Evolutionary conservation across 2,329 filamentous ascomycete genomes (phyloP).

Genomic region (Colletotrichum simmondsii): DNA sequence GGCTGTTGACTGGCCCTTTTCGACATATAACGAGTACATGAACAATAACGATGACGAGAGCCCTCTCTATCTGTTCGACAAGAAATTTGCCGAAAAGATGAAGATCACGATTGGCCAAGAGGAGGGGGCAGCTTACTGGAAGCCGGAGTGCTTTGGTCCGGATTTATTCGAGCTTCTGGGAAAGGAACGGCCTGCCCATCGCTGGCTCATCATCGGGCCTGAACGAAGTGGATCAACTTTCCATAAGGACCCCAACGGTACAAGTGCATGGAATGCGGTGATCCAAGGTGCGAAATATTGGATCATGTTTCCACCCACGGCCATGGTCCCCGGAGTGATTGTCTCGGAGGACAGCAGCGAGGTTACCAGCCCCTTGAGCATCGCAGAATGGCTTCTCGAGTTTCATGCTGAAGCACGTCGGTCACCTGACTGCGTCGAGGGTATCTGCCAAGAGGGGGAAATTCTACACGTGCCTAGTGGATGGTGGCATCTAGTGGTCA

Average conservation of each 20-base stretch:
- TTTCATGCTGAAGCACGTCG: slow-evolving; percentile 87
- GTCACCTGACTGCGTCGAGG: slow-evolving; percentile 83
- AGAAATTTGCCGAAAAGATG: slow-evolving; percentile 89
- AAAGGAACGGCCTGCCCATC: slow-evolving; percentile 82
- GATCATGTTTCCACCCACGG: slow-evolving; percentile 93
- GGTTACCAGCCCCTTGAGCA: slow-evolving; percentile 92
- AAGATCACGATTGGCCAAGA: slow-evolving; percentile 68
- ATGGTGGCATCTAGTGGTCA: slow-evolving; percentile 97
- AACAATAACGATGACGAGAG: slow-evolving; percentile 83
- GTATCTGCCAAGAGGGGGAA: slow-evolving; percentile 85
- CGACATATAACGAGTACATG: slow-evolving; percentile 88
- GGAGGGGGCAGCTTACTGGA: slow-evolving; percentile 74
- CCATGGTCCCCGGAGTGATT: slow-evolving; percentile 86
- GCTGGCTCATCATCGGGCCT: slow-evolving; percentile 94
- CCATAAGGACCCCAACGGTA: slow-evolving; percentile 83
- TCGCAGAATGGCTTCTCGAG: slow-evolving; percentile 93
- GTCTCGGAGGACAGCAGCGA: slow-evolving; percentile 91
- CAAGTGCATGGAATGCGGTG: slow-evolving; percentile 93
- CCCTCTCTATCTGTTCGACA: slow-evolving; percentile 92
- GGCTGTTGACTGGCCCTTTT: slow-evolving; percentile 90
- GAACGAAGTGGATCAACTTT: slow-evolving; percentile 91
- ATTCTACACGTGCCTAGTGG: slow-evolving; percentile 92
- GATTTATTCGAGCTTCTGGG: slow-evolving; percentile 87
- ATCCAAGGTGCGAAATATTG: slow-evolving; percentile 93
- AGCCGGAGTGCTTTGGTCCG: slow-evolving; percentile 84